These are phyloP conservation scores for Kodamaea anthophila DNA, from an alignment of 1,139 yeast species.

Conservation along the genomic window DNA sequence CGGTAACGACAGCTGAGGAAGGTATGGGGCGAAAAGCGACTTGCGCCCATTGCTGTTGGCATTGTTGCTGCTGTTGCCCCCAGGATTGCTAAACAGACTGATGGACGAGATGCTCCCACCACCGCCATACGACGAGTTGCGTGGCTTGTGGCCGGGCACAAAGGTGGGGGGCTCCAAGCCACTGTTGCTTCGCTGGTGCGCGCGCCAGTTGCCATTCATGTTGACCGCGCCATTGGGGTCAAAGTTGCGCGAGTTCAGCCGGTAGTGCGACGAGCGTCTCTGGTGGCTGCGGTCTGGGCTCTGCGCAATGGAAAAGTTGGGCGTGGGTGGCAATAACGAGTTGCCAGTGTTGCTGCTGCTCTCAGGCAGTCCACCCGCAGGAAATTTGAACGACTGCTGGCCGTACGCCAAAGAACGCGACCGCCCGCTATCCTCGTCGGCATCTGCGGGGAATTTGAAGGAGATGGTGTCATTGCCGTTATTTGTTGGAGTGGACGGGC, in stretches of 20 bases:
- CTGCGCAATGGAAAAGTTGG: slow-evolving; percentile 34
- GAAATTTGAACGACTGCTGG: slow-evolving; percentile 41
- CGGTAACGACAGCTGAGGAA: slow-evolving; percentile 90
- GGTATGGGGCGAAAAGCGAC: slow-evolving; percentile 89
- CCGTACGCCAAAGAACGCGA: slow-evolving; percentile 40
- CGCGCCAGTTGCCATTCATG: slow-evolving; percentile 64
- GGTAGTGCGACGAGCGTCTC: slow-evolving; percentile 43
- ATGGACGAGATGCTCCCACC: slow-evolving; percentile 58
- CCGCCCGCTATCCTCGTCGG: slow-evolving; percentile 14
- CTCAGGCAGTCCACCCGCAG: slow-evolving; percentile 22
- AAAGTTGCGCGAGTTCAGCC: slow-evolving; percentile 53
- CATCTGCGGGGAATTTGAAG: slow-evolving; percentile 31
- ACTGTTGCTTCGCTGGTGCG: slow-evolving; percentile 20
- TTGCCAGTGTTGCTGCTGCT: slow-evolving; percentile 2
- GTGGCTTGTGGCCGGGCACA: slow-evolving; percentile 30
- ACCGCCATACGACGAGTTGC: slow-evolving; percentile 57
- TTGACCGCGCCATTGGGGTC: slow-evolving; percentile 35
- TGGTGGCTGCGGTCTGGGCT: slow-evolving; percentile 42
- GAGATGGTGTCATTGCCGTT: slow-evolving; percentile 17
- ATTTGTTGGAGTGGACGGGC: slow-evolving; percentile 26
- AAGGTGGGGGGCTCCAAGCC: slow-evolving; percentile 42
- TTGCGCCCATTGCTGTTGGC: slow-evolving; percentile 51
- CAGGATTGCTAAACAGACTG: slow-evolving; percentile 25
- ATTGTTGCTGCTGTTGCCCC: slow-evolving; percentile 18
- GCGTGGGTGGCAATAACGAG: slow-evolving; percentile 40